A percentile compares a stretch with the other conserved stretches of the same genome.
Conservation (phyloP, 306 rosid species). For the Vicia villosa region DNA sequence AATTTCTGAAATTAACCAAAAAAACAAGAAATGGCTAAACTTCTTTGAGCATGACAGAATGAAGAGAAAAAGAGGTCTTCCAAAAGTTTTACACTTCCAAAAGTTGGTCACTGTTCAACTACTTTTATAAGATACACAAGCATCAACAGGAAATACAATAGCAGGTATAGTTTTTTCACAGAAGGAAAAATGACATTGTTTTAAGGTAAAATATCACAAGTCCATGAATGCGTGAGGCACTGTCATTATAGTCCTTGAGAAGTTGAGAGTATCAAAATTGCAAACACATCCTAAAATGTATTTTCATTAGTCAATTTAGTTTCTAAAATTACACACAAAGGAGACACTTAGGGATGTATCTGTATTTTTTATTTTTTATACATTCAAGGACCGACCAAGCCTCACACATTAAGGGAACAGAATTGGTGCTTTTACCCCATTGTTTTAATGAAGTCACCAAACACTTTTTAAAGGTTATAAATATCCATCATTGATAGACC, state of each 20-base stretch:
- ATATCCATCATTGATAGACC: background rate
- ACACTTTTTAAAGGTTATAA: slow-evolving; percentile 8
- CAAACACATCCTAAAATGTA: too few relatives aligned
- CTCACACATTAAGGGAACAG: too few relatives aligned
- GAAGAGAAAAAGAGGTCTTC: background rate
- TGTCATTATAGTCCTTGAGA: too few relatives aligned
- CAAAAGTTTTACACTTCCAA: slow-evolving; percentile 6
- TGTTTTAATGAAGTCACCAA: background rate
- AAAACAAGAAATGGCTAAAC: background rate
- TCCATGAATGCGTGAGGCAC: too few relatives aligned
- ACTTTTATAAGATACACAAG: background rate
- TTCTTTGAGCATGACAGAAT: background rate
- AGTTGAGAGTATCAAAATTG: too few relatives aligned
- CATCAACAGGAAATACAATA: background rate
- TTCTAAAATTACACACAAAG: too few relatives aligned
- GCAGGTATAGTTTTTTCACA: slow-evolving; percentile 10
- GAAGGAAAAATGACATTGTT: slow-evolving; percentile 7
- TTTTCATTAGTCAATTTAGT: too few relatives aligned
- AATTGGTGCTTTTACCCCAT: too few relatives aligned
- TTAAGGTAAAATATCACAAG: background rate
- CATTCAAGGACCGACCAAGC: too few relatives aligned
- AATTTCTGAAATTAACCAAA: background rate
- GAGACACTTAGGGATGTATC: too few relatives aligned
- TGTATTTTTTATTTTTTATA: too few relatives aligned
- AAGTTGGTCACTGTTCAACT: background rate